Base-by-base conservation (phyloP, 2,329 filamentous ascomycete genomes). In the Simplicillium sp. region DNA sequence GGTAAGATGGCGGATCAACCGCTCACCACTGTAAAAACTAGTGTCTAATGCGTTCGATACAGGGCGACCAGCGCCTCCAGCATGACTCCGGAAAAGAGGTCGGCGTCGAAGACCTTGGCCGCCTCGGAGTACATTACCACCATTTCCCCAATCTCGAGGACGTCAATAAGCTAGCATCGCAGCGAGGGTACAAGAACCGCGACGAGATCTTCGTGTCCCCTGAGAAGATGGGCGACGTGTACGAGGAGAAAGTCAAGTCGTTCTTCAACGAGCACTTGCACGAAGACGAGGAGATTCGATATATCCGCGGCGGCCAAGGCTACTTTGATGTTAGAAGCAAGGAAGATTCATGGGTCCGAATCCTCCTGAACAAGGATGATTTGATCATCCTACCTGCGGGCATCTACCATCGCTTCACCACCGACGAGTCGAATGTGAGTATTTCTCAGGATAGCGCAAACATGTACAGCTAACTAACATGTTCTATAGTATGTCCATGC, bases 331-430 rank as follows among this genome's bases (percentile, higher is more conserved):
- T 98, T 3, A 72, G 92, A 37, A 82, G 79, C 55, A 71, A 84
- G 60, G 77, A 75, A 15, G 90, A 97, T 56, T 79, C 84, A 49
- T 98, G 92, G 92, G 78, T 98, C 44, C 72, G 92, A 44, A 88
- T 98, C 46, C 68, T 72, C 54, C 67, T 98, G 43, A 84, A 84
- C 61, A 92, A 92, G 67, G 71, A 81, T 52, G 92, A 98, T 66
- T 67, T 98, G 63, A 84, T 98, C 54, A 90, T 98, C 55, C 70
- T 98, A 50, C 92, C 92, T 1, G 80, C 89, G 33, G 92, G 92
- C 3, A 97, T 98, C 46, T 98, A 96, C 63, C 92, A 98, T 66
- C 82, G 92, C 5, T 98, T 98, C 58, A 98, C 92, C 7, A 97
- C 89, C 0, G 89, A 96, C 62, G 80, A 83, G 57, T 76, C 82